Evolutionary conservation across 148 eudicot genomes (phyloP), one percentile per base, ranked within the genome.

Genomic region (Persicaria maculosa): DNA sequence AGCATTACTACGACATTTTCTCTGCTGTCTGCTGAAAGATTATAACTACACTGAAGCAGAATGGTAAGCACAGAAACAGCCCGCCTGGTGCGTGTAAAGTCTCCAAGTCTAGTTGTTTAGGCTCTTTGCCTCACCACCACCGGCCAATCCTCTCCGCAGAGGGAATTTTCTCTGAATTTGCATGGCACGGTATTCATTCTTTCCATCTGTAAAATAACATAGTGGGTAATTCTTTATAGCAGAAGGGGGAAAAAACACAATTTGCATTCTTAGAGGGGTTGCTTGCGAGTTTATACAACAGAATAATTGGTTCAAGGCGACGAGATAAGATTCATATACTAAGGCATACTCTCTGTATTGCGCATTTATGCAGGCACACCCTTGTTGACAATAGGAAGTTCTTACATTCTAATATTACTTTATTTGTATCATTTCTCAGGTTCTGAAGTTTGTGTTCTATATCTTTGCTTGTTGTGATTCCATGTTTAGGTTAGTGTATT

Each of bases 151-250:
- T 16, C 5, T 71, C 6, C 46, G 43, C 15, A 48, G 53, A 71
- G 73, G 54, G 75, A 81, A 78, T 22, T 77, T 77, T 76, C 77
- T 77, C 76, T 65, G 68, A 62, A 62, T 73, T 81, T 79, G 83
- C 82, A 73, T 31, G 76, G 78, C 79, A 75, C 81, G 74, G 74
- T 79, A 81, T 83, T 81, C 82, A 81, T 86, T 86, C 83, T 89
- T 85, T 81, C 73, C 81, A 65, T 84, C 80, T 89, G 91, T 89
- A 86, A 79, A 75, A 84, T 84, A 84, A 76, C 72, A 40, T 68
- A 78, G 17, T 53, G 80, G 75, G 64, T 84, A 74, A 78, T 77
- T 86, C 80, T 79, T 84, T 85, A 79, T 81, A 80, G 80, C 83
- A 79, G 78, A 76, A 76, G 68, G 72, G 77, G 72, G 76, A 4